A percentile compares a stretch with the other conserved stretches of the same genome.
These are phyloP conservation scores for Beauveria sp. DNA, from an alignment of 2,329 filamentous ascomycete species.

Conservation along the genomic window DNA sequence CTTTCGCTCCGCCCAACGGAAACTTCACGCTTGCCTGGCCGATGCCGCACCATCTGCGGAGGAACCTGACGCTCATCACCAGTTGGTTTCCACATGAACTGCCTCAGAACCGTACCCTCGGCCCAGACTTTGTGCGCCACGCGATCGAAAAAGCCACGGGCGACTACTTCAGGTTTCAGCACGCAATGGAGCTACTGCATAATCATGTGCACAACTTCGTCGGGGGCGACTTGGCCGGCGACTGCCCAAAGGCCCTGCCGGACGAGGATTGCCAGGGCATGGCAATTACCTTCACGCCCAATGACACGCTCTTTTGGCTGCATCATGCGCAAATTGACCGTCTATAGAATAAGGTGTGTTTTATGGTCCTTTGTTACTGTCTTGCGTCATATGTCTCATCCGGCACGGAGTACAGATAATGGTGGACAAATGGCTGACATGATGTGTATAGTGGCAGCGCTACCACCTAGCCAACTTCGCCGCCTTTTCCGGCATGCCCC, in stretches of 20 bases:
- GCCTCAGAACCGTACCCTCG: background rate
- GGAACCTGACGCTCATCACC: background rate
- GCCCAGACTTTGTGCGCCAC: background rate
- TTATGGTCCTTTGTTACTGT: background rate
- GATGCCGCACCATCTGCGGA: background rate
- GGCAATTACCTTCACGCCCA: background rate
- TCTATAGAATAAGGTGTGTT: background rate
- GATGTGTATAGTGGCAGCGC: background rate
- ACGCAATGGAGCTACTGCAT: background rate
- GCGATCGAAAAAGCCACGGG: background rate
- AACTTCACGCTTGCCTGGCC: background rate
- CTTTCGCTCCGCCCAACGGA: background rate
- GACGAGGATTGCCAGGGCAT: background rate
- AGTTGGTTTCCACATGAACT: background rate
- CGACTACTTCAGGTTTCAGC: background rate
- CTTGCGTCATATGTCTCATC: background rate
- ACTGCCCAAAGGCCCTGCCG: background rate
- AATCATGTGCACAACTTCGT: background rate
- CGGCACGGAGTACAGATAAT: background rate
- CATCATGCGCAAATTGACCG: background rate
- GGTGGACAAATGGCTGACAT: background rate
- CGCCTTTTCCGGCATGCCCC: conserved; percentile 1
- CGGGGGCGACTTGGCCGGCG: background rate
- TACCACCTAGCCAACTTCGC: background rate
- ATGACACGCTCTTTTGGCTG: conserved; percentile 2